Conservation (phyloP, 495 filamentous ascomycete genomes). For the Tetracladium setigerum region DNA sequence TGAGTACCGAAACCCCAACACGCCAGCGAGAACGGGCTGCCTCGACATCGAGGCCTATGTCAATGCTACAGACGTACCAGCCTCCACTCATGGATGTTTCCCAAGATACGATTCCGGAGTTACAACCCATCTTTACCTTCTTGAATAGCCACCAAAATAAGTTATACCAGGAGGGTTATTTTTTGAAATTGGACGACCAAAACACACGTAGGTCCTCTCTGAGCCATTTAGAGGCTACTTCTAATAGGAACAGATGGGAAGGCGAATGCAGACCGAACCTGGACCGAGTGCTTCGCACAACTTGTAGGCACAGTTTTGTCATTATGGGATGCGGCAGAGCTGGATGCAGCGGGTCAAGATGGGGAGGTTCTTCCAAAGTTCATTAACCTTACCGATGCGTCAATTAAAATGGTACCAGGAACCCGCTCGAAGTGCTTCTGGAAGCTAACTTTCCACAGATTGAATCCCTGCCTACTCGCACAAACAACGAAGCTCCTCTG, state of each 20-base stretch:
- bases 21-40: constrained; percentile 15
- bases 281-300: constrained; percentile 96
- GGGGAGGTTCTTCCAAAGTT: constrained; percentile 88
- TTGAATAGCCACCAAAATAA: constrained; percentile 95
- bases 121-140: constrained; percentile 88
- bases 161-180: constrained; percentile 95
- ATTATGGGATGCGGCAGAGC: constrained; percentile 88
- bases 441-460: constrained; percentile 47
- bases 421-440: background rate
- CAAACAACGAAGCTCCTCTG: constrained; percentile 63
- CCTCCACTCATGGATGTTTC: constrained; percentile 81
- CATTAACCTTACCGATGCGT: constrained; percentile 94
- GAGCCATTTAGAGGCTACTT: background rate
- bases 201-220: constrained; percentile 60
- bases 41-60: constrained; percentile 42
- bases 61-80: constrained; percentile 71
- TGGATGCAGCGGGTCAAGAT: constrained; percentile 79
- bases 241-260: constrained; percentile 62
- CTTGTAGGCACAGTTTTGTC: constrained; percentile 92
- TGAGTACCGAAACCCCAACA: background rate
- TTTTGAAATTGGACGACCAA: constrained; percentile 89
- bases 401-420: constrained; percentile 81
- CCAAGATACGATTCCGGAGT: constrained; percentile 79
- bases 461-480: constrained; percentile 78
- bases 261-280: constrained; percentile 76